Evolutionary conservation across 1,284 basidiomycete species (phyloP).

Genomic region (Naganishia albida): DNA sequence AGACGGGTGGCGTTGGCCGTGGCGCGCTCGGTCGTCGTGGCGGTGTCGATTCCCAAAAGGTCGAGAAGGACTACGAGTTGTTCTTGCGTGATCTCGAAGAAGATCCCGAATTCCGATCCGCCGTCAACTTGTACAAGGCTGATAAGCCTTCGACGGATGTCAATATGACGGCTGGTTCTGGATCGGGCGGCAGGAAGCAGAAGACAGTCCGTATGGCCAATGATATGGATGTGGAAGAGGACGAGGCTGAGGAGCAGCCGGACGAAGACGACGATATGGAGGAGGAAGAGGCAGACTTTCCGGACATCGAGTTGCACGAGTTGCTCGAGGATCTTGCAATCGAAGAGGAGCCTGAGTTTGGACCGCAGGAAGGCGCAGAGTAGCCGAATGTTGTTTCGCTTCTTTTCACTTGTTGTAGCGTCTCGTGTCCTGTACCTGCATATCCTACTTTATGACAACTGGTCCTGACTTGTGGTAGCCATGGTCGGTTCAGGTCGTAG

Average conservation of each 20-base stretch:
- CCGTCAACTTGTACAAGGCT: slow-evolving; percentile 85
- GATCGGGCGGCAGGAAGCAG: slow-evolving; percentile 43
- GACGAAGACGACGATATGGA: slow-evolving; percentile 60
- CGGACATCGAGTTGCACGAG: slow-evolving; percentile 82
- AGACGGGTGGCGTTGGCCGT: slow-evolving; percentile 68
- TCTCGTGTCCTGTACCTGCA: neutral
- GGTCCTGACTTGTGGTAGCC: too few species aligned
- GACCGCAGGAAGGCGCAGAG: slow-evolving; percentile 20
- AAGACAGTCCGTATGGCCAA: slow-evolving; percentile 54
- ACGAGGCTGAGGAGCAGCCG: slow-evolving; percentile 46
- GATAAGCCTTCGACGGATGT: slow-evolving; percentile 40
- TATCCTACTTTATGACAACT: neutral
- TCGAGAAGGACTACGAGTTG: slow-evolving; percentile 94
- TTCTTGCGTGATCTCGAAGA: slow-evolving; percentile 96
- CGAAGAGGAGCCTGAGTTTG: slow-evolving; percentile 12
- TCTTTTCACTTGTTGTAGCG: slow-evolving; percentile 13
- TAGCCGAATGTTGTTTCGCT: neutral
- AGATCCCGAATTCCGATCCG: slow-evolving; percentile 86
- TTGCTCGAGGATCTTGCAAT: slow-evolving; percentile 76
- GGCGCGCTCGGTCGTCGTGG: slow-evolving; percentile 88
- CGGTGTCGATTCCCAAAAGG: slow-evolving; percentile 86
- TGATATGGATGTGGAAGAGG: slow-evolving; percentile 71
- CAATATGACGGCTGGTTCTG: slow-evolving; percentile 23
- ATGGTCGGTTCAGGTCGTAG: too few species aligned
- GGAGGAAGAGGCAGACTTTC: slow-evolving; percentile 87